A percentile compares a stretch with the other conserved stretches of the same genome.
phyloP scores from a whole-genome alignment of 2,329 filamentous ascomycete genomes.

The Colletotrichum chrysophilum region DNA sequence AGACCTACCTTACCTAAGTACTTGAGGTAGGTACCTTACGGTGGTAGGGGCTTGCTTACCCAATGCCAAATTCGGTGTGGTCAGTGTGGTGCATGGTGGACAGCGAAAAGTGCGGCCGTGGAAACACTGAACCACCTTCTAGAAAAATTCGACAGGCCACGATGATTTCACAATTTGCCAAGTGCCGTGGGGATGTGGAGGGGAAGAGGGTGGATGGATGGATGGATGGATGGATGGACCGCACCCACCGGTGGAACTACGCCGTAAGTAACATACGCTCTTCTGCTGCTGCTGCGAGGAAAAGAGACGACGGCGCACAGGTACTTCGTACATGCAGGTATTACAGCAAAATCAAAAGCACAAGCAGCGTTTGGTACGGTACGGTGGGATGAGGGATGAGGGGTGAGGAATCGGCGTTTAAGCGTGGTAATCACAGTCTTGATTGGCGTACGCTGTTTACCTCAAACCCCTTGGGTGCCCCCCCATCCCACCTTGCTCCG shows the following conservation, averaged over 20 bases:
- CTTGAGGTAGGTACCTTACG: no score
- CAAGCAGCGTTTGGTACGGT: not conserved
- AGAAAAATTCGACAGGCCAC: conserved; percentile 5
- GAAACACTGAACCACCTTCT: conserved; percentile 5
- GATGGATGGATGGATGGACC: not conserved
- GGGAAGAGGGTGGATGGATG: not conserved
- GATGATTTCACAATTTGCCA: conserved; percentile 4
- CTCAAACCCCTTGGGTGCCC: not conserved
- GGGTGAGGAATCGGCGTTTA: not conserved
- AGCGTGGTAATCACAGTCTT: not conserved
- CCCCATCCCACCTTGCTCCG: not conserved
- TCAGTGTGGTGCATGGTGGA: not conserved
- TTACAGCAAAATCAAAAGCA: not conserved
- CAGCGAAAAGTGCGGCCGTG: not conserved
- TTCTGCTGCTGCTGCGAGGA: not conserved
- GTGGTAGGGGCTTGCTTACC: not conserved
- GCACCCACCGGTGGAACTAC: not conserved
- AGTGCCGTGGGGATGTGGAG: not conserved
- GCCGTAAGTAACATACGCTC: not conserved
- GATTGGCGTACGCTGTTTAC: not conserved
- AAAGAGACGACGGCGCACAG: not conserved
- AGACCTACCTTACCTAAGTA: no score
- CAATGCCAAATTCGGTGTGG: not conserved
- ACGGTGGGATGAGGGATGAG: not conserved
- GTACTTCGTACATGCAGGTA: not conserved